Conservation (phyloP, 148 eudicot species). For the Camellia granthamiana region DNA sequence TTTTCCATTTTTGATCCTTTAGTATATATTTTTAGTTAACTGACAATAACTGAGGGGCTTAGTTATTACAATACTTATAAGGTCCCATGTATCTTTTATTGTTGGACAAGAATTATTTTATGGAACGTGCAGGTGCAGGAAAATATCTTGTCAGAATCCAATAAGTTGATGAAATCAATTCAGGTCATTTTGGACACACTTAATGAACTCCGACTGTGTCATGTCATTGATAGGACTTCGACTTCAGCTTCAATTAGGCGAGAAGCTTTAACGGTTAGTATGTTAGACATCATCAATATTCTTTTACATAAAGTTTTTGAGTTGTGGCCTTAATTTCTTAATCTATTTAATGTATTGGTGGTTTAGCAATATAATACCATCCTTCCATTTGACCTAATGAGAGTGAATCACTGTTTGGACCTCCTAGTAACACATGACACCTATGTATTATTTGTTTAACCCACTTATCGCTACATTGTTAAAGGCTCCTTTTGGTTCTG, state of each 20-base stretch:
- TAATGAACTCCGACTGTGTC: constrained; percentile 79
- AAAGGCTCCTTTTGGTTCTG: not conserved
- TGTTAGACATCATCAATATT: not conserved
- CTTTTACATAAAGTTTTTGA: not conserved
- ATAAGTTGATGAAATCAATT: constrained; percentile 67
- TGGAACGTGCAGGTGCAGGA: constrained; percentile 62
- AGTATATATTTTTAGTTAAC: not conserved
- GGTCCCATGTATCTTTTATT: not conserved
- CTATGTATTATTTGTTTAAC: not conserved
- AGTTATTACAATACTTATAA: not conserved
- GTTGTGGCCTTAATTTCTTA: not conserved
- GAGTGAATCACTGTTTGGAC: not conserved
- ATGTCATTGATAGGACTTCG: constrained; percentile 63
- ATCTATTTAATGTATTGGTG: constrained; percentile 16
- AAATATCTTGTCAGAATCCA: constrained; percentile 63
- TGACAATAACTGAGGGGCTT: not conserved
- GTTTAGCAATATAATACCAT: not conserved
- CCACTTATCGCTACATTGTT: not conserved
- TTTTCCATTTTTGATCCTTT: not conserved
- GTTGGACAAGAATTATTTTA: not conserved
- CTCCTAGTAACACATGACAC: not conserved
- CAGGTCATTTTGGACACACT: constrained; percentile 73
- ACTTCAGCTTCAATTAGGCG: constrained; percentile 41
- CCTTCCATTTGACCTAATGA: not conserved
- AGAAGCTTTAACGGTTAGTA: constrained; percentile 47